A percentile compares a stretch with the other conserved stretches of the same genome.
Conservation (phyloP, 2,329 filamentous ascomycete species). For the Paraphoma sp. region DNA sequence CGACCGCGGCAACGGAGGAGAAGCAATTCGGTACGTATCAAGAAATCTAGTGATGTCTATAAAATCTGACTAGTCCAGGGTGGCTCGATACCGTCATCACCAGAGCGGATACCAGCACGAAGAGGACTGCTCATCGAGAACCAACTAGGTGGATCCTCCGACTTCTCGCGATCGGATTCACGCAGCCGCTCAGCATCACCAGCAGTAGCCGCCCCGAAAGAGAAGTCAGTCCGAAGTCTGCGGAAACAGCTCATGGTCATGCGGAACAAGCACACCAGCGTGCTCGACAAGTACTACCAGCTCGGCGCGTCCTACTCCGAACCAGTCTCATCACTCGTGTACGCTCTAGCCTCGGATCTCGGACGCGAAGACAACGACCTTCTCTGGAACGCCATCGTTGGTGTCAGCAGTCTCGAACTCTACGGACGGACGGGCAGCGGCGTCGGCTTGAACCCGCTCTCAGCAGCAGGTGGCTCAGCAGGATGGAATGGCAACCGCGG, state of each 20-base stretch:
- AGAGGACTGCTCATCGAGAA: constrained; percentile 59
- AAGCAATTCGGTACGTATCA: constrained; percentile 78
- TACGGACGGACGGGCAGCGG: constrained; percentile 87
- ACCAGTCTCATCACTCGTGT: constrained; percentile 91
- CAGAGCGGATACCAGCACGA: constrained; percentile 65
- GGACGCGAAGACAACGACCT: constrained; percentile 97
- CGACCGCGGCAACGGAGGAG: constrained; percentile 80
- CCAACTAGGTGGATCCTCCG: constrained; percentile 43
- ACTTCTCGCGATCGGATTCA: constrained; percentile 50
- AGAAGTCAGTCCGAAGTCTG: constrained; percentile 74
- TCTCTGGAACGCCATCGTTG: constrained; percentile 93
- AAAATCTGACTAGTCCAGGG: constrained; percentile 46
- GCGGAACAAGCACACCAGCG: constrained; percentile 75
- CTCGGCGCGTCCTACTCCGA: constrained; percentile 91
- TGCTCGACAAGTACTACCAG: constrained; percentile 83
- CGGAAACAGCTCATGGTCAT: constrained; percentile 76
- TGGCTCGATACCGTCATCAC: constrained; percentile 70
- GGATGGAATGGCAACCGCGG: constrained; percentile 85
- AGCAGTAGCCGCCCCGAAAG: constrained; percentile 53
- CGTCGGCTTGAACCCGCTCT: constrained; percentile 68
- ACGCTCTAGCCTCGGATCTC: constrained; percentile 91
- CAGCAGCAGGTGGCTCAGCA: constrained; percentile 60
- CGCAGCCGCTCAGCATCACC: constrained; percentile 45
- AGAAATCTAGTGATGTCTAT: background rate
- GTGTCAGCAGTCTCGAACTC: constrained; percentile 90